Evolutionary conservation across 176 grass and related monocot species (phyloP).

Genomic region (Leersia perrieri): DNA sequence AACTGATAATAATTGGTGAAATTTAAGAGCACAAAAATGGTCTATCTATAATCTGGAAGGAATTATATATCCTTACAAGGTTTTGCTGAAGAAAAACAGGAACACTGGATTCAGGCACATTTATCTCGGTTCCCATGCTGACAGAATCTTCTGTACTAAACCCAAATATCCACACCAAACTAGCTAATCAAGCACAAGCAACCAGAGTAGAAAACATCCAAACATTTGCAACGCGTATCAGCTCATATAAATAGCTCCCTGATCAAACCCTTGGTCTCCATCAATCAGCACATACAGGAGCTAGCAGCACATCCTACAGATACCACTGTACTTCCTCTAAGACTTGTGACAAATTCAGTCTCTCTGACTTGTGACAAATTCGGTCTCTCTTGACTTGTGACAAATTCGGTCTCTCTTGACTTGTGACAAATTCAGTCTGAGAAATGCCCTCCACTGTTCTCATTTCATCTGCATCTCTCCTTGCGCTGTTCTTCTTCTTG

Average conservation of each 20-base stretch:
- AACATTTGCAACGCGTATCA: background rate
- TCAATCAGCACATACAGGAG: background rate
- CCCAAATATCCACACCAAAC: conserved; percentile 25
- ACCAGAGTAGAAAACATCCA: conserved; percentile 5
- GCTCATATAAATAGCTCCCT: conserved; percentile 10
- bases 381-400: too few relatives aligned
- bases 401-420: too few relatives aligned
- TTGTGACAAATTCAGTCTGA: background rate
- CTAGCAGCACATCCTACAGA: background rate
- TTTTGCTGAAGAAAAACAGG: background rate
- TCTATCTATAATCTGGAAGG: background rate
- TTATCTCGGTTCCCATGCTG: background rate
- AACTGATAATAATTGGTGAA: too few relatives aligned
- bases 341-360: too few relatives aligned
- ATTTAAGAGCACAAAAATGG: background rate
- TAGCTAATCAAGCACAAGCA: conserved; percentile 14
- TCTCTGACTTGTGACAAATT: too few relatives aligned
- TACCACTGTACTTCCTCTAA: background rate
- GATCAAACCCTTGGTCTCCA: background rate
- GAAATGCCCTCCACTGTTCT: conserved; percentile 7
- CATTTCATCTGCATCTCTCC: background rate
- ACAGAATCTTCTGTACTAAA: conserved; percentile 22
- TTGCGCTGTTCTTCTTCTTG: background rate
- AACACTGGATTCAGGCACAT: conserved; percentile 3
- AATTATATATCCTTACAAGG: background rate